A percentile compares a stretch with the other conserved stretches of the same genome.
phyloP scores from a whole-genome alignment of 2,329 filamentous ascomycete species.

The Rutstroemia sp. region DNA sequence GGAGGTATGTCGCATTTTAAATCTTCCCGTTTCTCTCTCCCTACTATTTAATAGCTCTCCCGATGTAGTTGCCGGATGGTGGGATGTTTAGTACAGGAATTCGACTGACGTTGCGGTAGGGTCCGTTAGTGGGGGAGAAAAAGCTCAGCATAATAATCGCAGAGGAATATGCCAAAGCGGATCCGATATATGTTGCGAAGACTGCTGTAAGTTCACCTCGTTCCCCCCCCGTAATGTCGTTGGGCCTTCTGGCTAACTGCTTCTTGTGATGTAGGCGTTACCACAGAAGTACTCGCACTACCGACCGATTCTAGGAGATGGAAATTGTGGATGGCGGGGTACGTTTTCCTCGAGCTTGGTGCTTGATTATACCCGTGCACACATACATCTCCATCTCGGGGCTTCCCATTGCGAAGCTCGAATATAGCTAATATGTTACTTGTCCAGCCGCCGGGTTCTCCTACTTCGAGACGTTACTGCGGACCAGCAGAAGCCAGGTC shows the following conservation, averaged over 20 bases:
- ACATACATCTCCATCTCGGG: neutral
- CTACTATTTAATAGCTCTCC: neutral
- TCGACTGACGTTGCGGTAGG: conserved; percentile 46
- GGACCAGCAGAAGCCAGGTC: conserved; percentile 55
- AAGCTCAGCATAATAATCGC: conserved; percentile 71
- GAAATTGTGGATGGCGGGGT: conserved; percentile 98
- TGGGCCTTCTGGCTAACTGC: neutral
- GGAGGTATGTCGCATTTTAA: conserved; percentile 37
- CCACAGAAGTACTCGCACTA: conserved; percentile 81
- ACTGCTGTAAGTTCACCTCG: conserved; percentile 58
- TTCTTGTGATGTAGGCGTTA: conserved; percentile 50
- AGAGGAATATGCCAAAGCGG: conserved; percentile 80
- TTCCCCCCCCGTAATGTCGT: conserved; percentile 1
- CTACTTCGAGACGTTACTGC: conserved; percentile 82
- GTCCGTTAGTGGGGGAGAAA: conserved; percentile 73
- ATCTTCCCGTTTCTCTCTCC: neutral
- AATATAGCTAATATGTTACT: conserved; percentile 14
- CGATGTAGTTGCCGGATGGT: neutral
- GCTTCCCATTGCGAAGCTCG: neutral
- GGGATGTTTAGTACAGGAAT: conserved; percentile 12
- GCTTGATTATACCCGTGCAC: conserved; percentile 8
- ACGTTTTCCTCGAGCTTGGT: conserved; percentile 33
- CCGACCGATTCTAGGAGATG: conserved; percentile 82
- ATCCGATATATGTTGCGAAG: conserved; percentile 78
- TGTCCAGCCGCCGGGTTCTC: conserved; percentile 76